Percentiles rank a stretch among this genome's conserved stretches.
Evolutionary conservation across 1,284 basidiomycete species (phyloP).

Genomic region (Heterobasidion parviporum): DNA sequence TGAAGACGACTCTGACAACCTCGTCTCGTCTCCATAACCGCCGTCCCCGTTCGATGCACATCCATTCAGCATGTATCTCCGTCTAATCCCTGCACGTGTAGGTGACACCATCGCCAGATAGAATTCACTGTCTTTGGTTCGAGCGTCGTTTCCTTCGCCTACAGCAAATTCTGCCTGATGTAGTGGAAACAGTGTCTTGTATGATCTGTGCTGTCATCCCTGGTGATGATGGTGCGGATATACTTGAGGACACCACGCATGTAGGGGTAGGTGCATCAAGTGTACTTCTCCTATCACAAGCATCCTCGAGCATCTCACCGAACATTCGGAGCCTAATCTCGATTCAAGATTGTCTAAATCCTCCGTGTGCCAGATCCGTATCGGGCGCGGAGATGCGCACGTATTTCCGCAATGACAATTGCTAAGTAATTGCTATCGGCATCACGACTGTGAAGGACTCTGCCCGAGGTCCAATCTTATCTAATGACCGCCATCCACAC

Average conservation of each 20-base stretch:
- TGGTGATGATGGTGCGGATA: not conserved
- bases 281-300: no score
- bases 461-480: no score
- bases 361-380: no score
- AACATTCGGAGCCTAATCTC: no score
- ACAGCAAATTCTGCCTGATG: not conserved
- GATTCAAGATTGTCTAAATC: no score
- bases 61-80: not conserved
- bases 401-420: no score
- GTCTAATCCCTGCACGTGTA: not conserved
- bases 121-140: not conserved
- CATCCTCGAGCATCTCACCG: no score
- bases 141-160: not conserved
- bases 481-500: no score
- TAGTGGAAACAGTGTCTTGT: not conserved
- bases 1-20: not conserved
- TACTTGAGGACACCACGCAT: not conserved
- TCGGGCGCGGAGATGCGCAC: no score
- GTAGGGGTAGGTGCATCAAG: no score
- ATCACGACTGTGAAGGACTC: no score
- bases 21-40: not conserved
- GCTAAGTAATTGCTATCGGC: no score
- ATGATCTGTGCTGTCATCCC: not conserved
- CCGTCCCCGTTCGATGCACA: not conserved
- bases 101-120: not conserved